Evolutionary conservation across 148 eudicot genomes (phyloP), one percentile per base, ranked within the genome.

Genomic region (Nepenthes mirabilis): DNA sequence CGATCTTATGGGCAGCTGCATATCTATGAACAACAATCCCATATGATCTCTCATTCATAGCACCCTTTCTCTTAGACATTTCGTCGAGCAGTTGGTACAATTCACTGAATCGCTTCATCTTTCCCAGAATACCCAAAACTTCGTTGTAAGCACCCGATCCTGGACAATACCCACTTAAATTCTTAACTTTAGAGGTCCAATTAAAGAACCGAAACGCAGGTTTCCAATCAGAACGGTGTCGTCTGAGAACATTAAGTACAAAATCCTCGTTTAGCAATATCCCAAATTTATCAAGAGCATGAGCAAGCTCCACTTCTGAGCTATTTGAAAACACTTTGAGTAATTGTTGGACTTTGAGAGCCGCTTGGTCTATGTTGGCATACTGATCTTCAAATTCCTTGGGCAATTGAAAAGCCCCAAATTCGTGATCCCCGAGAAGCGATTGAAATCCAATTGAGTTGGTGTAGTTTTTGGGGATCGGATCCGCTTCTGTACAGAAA

Each of bases 151-250:
- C 75, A 47, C 47, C 73, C 14, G 82, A 40, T 9, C 73, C 75
- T 9, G 83, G 83, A 1, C 47, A 60, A 74, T 74, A 77, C 37
- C 80, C 87, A 71, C 58, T 58, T 60, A 70, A 55, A 63, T 64
- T 67, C 56, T 11, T 36, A 14, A 50, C 68, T 57, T 60, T 64
- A 3, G 55, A 72, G 11, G 83, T 80, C 95, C 83, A 90, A 14
- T 61, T 79, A 75, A 87, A 87, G 85, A 90, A 84, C 34, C 56
- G 57, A 64, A 68, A 74, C 5, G 95, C 97, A 0, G 78, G 64
- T 71, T 79, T 79, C 89, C 85, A 84, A 62, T 90, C 85, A 2
- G 87, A 84, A 56, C 75, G 77, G 59, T 79, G 78, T 23, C 97
- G 73, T 47, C 61, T 67, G 55, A 90, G 80, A 65, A 90, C 88